Percentiles rank a stretch among this genome's conserved stretches.
phyloP scores from a whole-genome alignment of 225 moss, liverwort and hornwort genomes.

The Takakia lepidozioides region DNA sequence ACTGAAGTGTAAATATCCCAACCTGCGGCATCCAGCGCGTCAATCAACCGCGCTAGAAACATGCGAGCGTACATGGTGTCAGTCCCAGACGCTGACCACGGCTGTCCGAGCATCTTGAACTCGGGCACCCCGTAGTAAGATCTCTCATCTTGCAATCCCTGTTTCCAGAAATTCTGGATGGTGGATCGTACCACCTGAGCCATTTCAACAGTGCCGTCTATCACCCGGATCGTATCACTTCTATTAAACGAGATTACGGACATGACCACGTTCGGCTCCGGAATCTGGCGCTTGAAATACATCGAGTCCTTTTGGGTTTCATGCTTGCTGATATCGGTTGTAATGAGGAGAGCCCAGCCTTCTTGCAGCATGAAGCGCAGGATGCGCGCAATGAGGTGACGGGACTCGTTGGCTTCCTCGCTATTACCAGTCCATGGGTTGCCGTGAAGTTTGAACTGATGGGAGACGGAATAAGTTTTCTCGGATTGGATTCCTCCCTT shows the following conservation, averaged over 20 bases:
- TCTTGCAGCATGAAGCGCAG: slow-evolving; percentile 15
- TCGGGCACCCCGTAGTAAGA: no score
- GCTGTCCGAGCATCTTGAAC: no score
- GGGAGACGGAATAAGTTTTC: slow-evolving; percentile 2
- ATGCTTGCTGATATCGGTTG: neutral
- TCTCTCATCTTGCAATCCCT: no score
- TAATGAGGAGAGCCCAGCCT: slow-evolving; percentile 13
- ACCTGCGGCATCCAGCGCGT: no score
- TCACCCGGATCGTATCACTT: slow-evolving; percentile 10
- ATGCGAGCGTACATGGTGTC: no score
- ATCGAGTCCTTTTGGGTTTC: slow-evolving; percentile 1
- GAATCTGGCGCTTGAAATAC: slow-evolving; percentile 10
- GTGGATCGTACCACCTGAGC: slow-evolving; percentile 7
- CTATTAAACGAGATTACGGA: slow-evolving; percentile 13
- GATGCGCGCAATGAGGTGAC: slow-evolving; percentile 9
- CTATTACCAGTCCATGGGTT: slow-evolving; percentile 6
- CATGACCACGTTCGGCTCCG: slow-evolving; percentile 10
- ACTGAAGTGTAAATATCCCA: no score
- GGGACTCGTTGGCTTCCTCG: neutral
- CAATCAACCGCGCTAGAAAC: no score
- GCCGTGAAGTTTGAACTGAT: slow-evolving; percentile 15
- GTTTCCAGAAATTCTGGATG: slow-evolving; percentile 12
- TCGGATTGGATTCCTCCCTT: slow-evolving; percentile 16
- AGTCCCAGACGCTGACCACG: no score
- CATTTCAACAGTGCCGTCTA: slow-evolving; percentile 8